These are phyloP conservation scores for Sordariomycetes sp. DNA, from an alignment of 2,329 filamentous ascomycete species.

Conservation along the genomic window DNA sequence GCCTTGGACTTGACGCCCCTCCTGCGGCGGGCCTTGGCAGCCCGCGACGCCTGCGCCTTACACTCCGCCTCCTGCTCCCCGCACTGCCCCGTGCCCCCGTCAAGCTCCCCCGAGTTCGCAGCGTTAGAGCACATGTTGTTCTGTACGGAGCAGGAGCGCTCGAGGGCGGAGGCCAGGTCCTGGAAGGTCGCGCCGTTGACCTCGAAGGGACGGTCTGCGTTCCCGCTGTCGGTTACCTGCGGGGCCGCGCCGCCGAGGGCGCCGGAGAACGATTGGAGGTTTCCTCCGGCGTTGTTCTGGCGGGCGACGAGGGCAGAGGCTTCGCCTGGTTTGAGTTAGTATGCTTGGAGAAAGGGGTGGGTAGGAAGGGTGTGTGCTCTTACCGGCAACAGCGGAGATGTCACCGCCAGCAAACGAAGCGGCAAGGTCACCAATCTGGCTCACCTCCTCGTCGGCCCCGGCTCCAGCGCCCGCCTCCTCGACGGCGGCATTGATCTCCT, in stretches of 20 bases:
- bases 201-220: slow-evolving; percentile 25
- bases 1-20: slow-evolving; percentile 7
- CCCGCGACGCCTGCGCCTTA: slow-evolving; percentile 10
- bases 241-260: slow-evolving; percentile 24
- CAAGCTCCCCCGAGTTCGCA: slow-evolving; percentile 26
- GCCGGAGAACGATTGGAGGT: slow-evolving; percentile 32
- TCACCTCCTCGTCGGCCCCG: background rate
- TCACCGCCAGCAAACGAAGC: background rate
- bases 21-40: slow-evolving; percentile 5
- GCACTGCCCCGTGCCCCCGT: slow-evolving; percentile 23
- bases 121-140: slow-evolving; percentile 34
- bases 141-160: slow-evolving; percentile 33
- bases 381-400: slow-evolving; percentile 3
- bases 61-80: slow-evolving; percentile 25
- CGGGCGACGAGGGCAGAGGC: slow-evolving; percentile 2
- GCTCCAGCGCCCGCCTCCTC: slow-evolving; percentile 3
- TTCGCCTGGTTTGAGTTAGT: background rate
- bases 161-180: slow-evolving; percentile 27
- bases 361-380: background rate
- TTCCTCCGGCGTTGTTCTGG: slow-evolving; percentile 9
- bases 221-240: slow-evolving; percentile 21
- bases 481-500: slow-evolving; percentile 39
- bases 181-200: slow-evolving; percentile 43
- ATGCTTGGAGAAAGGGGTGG: background rate
- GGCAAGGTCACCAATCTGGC: background rate